Base-by-base conservation (phyloP, 1,139 yeast species). In the Candida sanyaensis region DNA sequence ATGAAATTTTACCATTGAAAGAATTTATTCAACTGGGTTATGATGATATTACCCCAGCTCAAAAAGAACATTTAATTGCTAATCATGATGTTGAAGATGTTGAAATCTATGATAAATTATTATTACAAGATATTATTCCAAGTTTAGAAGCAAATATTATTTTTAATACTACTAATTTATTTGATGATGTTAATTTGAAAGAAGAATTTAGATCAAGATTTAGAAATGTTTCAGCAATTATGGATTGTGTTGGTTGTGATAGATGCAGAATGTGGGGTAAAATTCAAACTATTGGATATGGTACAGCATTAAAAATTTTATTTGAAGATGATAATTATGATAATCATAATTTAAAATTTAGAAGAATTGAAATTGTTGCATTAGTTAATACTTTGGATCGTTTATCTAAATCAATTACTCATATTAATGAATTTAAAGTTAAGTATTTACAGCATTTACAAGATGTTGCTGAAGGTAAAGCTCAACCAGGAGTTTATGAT, bases 161-260 rank as follows among this genome's bases (percentile, higher is more conserved):
- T 44, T 81, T 84, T 58, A 69, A 78, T 54, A 62, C 77, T 28
- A 59, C 72, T 23, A 65, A 68, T 24, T 69, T 75, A 72, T 55
- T 86, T 78, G 71, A 84, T 81, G 60, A 76, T 77, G 71, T 87
- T 63, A 58, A 76, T 12, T 75, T 89, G 50, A 93, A 93, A 60
- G 84, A 86, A 54, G 98, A 93, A 60, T 92, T 93, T 69, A 80
- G 95, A 55, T 68, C 80, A 39, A 84, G 96, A 50, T 95, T 93
- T 66, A 84, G 84, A 63, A 95, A 93, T 64, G 96, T 93, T 31
- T 86, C 96, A 30, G 87, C 89, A 45, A 83, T 93, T 44, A 93
- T 95, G 97, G 97, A 93, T 67, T 93, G 99, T 73, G 98, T 93
- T 42, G 97, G 97, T 34, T 93, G 99, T 71, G 99, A 93, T 65